Percentiles rank a stretch among this genome's conserved stretches.
These are phyloP conservation scores for Leptosphaerulina australis DNA, from an alignment of 2,329 filamentous ascomycete species.

Conservation along the genomic window DNA sequence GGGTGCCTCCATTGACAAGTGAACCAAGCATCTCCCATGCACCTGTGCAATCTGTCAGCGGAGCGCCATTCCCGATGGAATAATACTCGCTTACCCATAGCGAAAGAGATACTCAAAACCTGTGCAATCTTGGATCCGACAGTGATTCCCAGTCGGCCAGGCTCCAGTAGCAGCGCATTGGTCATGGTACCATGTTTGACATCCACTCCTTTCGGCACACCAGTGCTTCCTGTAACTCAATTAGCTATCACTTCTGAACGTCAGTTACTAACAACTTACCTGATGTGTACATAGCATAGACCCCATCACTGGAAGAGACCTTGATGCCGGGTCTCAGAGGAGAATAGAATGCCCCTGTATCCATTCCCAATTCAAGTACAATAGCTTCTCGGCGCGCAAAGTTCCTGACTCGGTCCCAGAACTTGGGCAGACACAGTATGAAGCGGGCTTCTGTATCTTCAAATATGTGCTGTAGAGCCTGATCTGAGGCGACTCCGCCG, in stretches of 20 bases:
- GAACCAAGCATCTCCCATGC: slow-evolving; percentile 65
- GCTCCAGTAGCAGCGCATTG: slow-evolving; percentile 59
- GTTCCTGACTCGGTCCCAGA: slow-evolving; percentile 36
- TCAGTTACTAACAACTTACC: slow-evolving; percentile 17
- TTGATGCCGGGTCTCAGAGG: slow-evolving; percentile 25
- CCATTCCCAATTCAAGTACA: slow-evolving; percentile 30
- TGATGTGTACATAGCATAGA: slow-evolving; percentile 60
- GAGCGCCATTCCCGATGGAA: not conserved
- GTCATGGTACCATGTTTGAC: slow-evolving; percentile 62
- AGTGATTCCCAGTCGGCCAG: slow-evolving; percentile 58
- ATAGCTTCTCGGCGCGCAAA: slow-evolving; percentile 24
- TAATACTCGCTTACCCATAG: slow-evolving; percentile 60
- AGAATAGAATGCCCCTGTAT: slow-evolving; percentile 32
- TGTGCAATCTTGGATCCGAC: slow-evolving; percentile 61
- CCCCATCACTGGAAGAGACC: slow-evolving; percentile 34
- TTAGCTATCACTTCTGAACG: not conserved
- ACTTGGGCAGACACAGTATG: slow-evolving; percentile 55
- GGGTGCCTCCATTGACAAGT: slow-evolving; percentile 63
- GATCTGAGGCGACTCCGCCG: slow-evolving; percentile 52
- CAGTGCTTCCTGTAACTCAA: slow-evolving; percentile 54
- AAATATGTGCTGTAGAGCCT: slow-evolving; percentile 56
- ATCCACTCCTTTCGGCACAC: slow-evolving; percentile 65
- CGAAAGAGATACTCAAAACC: slow-evolving; percentile 64
- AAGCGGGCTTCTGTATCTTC: slow-evolving; percentile 54
- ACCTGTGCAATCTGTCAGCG: slow-evolving; percentile 46